phyloP scores from a whole-genome alignment of 2,329 filamentous ascomycete genomes.

The Colletotrichum lindemuthianum region DNA sequence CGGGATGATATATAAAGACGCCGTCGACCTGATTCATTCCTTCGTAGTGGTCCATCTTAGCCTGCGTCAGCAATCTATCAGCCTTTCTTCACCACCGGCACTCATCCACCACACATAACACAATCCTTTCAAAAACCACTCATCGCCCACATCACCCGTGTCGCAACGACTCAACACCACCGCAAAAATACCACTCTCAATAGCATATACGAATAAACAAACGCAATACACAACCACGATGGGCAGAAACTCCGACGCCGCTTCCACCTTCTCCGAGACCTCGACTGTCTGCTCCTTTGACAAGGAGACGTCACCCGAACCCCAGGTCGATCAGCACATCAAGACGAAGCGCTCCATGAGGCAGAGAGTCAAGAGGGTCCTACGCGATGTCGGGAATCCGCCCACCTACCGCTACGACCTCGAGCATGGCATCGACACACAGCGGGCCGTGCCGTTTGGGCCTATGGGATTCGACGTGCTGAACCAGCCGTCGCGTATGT shows the following conservation, averaged over 20 bases:
- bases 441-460: slow-evolving; percentile 14
- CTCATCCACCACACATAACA: no score
- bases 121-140: not conserved
- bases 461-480: slow-evolving; percentile 29
- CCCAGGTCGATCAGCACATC: not conserved
- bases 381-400: slow-evolving; percentile 28
- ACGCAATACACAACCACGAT: slow-evolving; percentile 12
- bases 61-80: slow-evolving; percentile 30
- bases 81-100: not conserved
- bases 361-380: slow-evolving; percentile 25
- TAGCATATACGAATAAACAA: not conserved
- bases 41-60: not conserved
- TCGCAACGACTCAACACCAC: not conserved
- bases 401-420: slow-evolving; percentile 33
- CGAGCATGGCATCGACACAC: slow-evolving; percentile 27
- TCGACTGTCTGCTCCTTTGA: slow-evolving; percentile 32
- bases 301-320: slow-evolving; percentile 17
- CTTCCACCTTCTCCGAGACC: slow-evolving; percentile 19
- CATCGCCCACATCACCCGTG: not conserved
- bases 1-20: slow-evolving; percentile 12
- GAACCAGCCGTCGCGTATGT: slow-evolving; percentile 30
- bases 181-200: not conserved
- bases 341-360: slow-evolving; percentile 23
- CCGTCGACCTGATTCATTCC: not conserved
- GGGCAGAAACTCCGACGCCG: slow-evolving; percentile 8